Evolutionary conservation across 2,329 filamentous ascomycete species (phyloP).

Genomic region (Fusarium tanahbumbuense): DNA sequence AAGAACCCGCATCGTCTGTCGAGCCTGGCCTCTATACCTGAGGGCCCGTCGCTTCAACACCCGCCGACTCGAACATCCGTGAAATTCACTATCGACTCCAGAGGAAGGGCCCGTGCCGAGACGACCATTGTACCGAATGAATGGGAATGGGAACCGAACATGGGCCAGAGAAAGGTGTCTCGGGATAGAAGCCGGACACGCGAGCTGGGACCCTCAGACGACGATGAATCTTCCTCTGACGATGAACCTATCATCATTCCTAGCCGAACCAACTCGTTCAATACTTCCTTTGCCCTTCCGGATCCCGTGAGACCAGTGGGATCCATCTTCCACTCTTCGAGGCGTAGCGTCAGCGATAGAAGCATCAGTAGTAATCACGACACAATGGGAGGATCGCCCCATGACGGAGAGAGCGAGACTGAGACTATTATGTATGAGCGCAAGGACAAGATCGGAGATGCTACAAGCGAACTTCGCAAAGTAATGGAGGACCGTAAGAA

Average conservation of each 20-base stretch:
- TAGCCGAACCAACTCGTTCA: constrained; percentile 66
- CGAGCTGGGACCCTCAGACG: constrained; percentile 62
- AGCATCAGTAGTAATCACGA: constrained; percentile 58
- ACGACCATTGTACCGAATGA: constrained; percentile 59
- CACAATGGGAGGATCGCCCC: constrained; percentile 51
- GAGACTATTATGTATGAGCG: constrained; percentile 67
- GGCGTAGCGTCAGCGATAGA: constrained; percentile 62
- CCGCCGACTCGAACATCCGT: constrained; percentile 66
- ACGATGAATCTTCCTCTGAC: constrained; percentile 68
- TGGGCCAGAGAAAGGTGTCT: constrained; percentile 47
- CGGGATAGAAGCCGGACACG: constrained; percentile 47
- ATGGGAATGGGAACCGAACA: constrained; percentile 38
- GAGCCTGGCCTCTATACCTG: constrained; percentile 68
- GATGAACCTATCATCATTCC: constrained; percentile 75
- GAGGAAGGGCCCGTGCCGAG: constrained; percentile 68
- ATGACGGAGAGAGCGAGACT: constrained; percentile 66
- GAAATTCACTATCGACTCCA: constrained; percentile 72
- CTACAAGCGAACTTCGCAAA: constrained; percentile 69
- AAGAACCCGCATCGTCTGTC: constrained; percentile 64
- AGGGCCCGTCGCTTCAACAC: constrained; percentile 55
- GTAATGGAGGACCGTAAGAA: constrained; percentile 65
- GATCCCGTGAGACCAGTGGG: constrained; percentile 63
- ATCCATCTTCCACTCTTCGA: constrained; percentile 60
- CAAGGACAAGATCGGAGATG: constrained; percentile 62
- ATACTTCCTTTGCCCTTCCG: constrained; percentile 66